Percentiles rank a stretch among this genome's conserved stretches.
Conservation (phyloP, 139 green algal species). For the Auxenochlorella pyrenoidosa region DNA sequence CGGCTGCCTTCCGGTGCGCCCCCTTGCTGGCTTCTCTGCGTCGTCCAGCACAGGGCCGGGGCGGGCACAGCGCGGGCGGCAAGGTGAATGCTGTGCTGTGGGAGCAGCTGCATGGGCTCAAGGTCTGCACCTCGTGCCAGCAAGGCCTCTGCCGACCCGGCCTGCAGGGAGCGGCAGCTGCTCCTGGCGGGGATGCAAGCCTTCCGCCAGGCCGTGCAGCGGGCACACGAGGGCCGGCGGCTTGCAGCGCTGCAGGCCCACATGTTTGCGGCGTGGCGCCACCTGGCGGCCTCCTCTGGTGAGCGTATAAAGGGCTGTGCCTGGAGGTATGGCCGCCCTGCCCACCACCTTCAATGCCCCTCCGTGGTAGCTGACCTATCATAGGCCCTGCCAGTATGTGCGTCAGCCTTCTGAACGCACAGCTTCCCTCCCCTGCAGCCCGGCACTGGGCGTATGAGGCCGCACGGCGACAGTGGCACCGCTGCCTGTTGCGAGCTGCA, state of each 20-base stretch:
- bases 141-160: no score
- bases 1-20: constrained; percentile 3
- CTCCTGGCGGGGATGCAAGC: constrained; percentile 20
- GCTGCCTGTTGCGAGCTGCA: neutral
- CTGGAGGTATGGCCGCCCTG: no score
- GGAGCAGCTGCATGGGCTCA: no score
- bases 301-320: neutral
- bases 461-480: neutral
- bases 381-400: neutral
- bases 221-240: neutral
- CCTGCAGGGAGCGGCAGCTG: constrained; percentile 27
- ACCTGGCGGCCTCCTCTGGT: constrained; percentile 22
- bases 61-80: no score
- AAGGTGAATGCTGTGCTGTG: no score
- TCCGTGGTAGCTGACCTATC: neutral
- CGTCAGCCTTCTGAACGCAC: no score
- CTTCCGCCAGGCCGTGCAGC: neutral
- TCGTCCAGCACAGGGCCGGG: no score
- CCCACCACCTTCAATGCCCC: neutral
- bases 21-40: no score
- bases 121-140: no score
- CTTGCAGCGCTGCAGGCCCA: neutral
- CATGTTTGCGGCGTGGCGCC: constrained; percentile 24
- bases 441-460: constrained; percentile 21
- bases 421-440: neutral